These are phyloP conservation scores for Leccinum subatratum DNA, from an alignment of 1,284 basidiomycete genomes.

Conservation along the genomic window DNA sequence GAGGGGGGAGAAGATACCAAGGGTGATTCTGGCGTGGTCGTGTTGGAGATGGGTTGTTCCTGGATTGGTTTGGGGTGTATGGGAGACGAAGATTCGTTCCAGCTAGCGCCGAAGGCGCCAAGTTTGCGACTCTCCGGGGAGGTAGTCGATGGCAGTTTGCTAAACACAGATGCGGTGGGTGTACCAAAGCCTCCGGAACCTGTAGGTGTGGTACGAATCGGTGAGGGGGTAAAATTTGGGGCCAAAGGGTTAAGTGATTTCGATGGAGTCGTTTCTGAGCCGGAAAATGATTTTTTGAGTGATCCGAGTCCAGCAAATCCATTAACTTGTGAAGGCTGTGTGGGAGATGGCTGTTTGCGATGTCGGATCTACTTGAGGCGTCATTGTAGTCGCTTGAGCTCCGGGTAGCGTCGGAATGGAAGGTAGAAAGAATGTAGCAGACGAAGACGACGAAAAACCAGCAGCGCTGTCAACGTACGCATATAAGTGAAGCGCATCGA, in stretches of 20 bases:
- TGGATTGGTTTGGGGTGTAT: slow-evolving; percentile 6
- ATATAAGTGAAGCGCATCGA: neutral
- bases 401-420: neutral
- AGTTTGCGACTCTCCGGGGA: slow-evolving; percentile 1
- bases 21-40: slow-evolving; percentile 1
- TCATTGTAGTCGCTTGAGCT: neutral
- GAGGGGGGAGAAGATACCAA: slow-evolving; percentile 20
- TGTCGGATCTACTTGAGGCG: slow-evolving; percentile 2
- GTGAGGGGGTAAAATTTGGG: slow-evolving; percentile 26
- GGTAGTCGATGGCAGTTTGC: neutral
- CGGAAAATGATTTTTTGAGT: slow-evolving; percentile 5
- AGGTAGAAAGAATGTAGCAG: slow-evolving; percentile 15
- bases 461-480: neutral
- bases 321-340: slow-evolving; percentile 7
- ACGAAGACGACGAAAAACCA: slow-evolving; percentile 22
- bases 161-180: slow-evolving; percentile 2
- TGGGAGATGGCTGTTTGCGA: slow-evolving; percentile 1
- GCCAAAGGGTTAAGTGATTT: slow-evolving; percentile 28
- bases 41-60: slow-evolving; percentile 1
- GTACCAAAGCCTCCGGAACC: neutral
- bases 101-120: neutral
- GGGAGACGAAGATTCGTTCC: neutral
- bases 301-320: neutral
- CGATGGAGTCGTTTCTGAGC: slow-evolving; percentile 11
- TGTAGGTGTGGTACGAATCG: neutral